Evolutionary conservation across 768 basidiomycete species (phyloP), one percentile per base, ranked within the genome.

Genomic region (Hygrophorus russula): DNA sequence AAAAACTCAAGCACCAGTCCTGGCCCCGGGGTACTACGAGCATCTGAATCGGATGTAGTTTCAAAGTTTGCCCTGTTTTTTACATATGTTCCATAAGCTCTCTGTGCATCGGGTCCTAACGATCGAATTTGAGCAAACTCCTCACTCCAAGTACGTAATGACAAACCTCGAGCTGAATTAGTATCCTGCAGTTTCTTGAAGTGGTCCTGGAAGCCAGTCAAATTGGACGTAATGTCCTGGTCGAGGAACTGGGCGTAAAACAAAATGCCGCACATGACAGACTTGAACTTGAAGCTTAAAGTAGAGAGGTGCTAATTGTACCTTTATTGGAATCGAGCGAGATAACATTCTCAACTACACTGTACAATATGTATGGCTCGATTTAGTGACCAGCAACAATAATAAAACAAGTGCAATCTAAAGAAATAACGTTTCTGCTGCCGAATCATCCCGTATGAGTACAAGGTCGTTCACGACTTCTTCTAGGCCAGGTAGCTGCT

Each of bases 181-280:
- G 64, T 69, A 28, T 42, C 55, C 49, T 63, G 65, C 40, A 85
- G 56, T 29, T 54, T 61, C 35, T 54, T 44, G 53, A 55, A 20
- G 60, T 50, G 39, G 49, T 58, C 42, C 39, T 46, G 39, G 53
- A 53, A 28, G 36, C 33, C 19, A 37, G n/a, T 35, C 14, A 43
- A 32, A 38, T 37, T 36, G 37, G 49, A 45, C 14, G 46, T 46
- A 24, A 29, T 52, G 46, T 43, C 40, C 51, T 41, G 13, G 41
- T 53, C 38, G 40, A 45, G 39, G 24, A 54, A 41, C 39, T 51
- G 59, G 41, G 69, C 60, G 45, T 67, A 68, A 45, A 80, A 70
- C 47, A 78, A 69, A 46, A 87, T 83, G 13, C 83, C 83, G 51
- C 83, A 87, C 83, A 87, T 86, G 46, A 27, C 20, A 49, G 27